Conservation (phyloP, 106 monocot species). For the Dendrobium chrysotoxum region DNA sequence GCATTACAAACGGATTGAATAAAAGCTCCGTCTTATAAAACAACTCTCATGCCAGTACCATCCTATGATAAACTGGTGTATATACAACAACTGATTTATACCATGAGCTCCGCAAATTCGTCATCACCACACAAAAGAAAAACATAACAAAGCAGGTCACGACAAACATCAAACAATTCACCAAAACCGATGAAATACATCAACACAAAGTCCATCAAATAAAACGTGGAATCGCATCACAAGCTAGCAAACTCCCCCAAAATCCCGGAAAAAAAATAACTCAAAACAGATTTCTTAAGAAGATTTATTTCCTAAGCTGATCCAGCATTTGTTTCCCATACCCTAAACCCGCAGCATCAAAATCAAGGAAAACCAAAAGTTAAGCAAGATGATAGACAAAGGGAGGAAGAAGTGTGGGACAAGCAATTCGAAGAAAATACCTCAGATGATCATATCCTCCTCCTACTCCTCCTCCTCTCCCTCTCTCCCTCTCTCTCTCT, state of each 20-base stretch:
- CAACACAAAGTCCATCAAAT: not conserved
- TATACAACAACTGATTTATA: not conserved
- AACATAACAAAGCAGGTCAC: not conserved
- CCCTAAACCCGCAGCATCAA: not conserved
- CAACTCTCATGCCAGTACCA: not conserved
- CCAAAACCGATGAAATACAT: not conserved
- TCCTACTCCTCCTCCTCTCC: too few species aligned
- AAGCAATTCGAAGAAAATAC: not conserved
- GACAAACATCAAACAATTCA: not conserved
- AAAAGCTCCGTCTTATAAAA: not conserved
- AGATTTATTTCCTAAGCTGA: not conserved
- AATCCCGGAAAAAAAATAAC: not conserved
- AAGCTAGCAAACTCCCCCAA: not conserved
- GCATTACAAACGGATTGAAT: not conserved
- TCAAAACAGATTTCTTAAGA: not conserved
- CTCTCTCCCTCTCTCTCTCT: not conserved
- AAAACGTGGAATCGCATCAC: not conserved
- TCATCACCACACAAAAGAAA: not conserved
- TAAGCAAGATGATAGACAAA: not conserved
- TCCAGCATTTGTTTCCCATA: not conserved
- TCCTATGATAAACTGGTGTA: not conserved
- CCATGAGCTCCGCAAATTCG: not conserved
- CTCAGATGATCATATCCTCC: not conserved
- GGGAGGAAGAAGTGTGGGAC: not conserved
- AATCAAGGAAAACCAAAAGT: not conserved